Evolutionary conservation across 176 grass and related monocot genomes (phyloP).

Genomic region (sorghum (Sorghum bicolor)): Sorghum_bicolor_NCBIv3 NC_012877.2:56304501-56305000

Average conservation of each 20-base stretch:
- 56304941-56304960: not conserved
- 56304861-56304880: not conserved
- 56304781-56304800: not conserved
- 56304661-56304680: conserved; percentile 23
- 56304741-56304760: conserved; percentile 11
- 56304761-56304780: not conserved
- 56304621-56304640: conserved; percentile 11
- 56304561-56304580: conserved; percentile 2
- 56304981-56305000: not conserved
- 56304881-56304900: not conserved
- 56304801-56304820: not conserved
- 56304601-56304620: conserved; percentile 24
- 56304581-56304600: conserved; percentile 7
- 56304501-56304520: not conserved
- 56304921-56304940: not conserved
- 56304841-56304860: not conserved
- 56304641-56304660: not conserved
- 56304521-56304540: conserved; percentile 10
- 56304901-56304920: not conserved
- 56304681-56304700: not conserved
- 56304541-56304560: not conserved
- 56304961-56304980: not conserved
- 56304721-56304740: conserved; percentile 4
- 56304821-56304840: not conserved
- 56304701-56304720: not conserved